Evolutionary conservation across 2,329 filamentous ascomycete species (phyloP), one percentile per base, ranked within the genome.

Genomic region (Talaromyces atroroseus): DNA sequence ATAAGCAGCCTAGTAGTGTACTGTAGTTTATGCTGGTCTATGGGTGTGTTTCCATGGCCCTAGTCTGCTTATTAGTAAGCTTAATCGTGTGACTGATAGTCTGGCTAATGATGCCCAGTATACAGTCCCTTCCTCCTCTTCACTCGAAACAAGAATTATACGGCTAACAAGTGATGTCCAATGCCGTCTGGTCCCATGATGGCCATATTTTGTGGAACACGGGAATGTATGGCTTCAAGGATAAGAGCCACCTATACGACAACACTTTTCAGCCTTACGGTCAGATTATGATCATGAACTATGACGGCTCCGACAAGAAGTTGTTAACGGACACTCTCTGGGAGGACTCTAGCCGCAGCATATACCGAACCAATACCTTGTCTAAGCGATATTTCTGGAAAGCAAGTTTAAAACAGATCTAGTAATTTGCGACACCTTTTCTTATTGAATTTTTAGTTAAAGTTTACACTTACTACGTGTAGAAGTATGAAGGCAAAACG

Each of bases 191-290:
- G 74, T 68, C 70, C 0, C 63, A 66, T 1, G 74, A 77, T 63
- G 73, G 73, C 7, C 66, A 67, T 5, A 77, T 78, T 36, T 58
- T 75, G 60, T 78, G 68, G 42, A 69, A 62, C 6, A 75, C 65
- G 10, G 74, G 74, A 4, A 72, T 73, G 71, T 78, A 71, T 53
- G 75, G 74, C 2, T 78, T 77, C 63, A 66, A 72, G 36, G 70
- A 74, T 44, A 75, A 78, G 65, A 66, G 68, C 11, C 66, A 70
- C 0, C 60, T 71, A 1, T 77, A 72, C 51, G 75, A 77, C 52
- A 58, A 40, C 36, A 40, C 36, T 3, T 40, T 40, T 14, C 36
- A 40, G n/a, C 36, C 36, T 5, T 40, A 40, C 18, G 36, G 14
- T 6, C 36, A 40, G 36, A 40, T 40, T 8, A 40, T 18, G 16